A percentile compares a stretch with the other conserved stretches of the same genome.
Evolutionary conservation across 2,329 filamentous ascomycete genomes (phyloP).

Genomic region (Fusarium humuli): DNA sequence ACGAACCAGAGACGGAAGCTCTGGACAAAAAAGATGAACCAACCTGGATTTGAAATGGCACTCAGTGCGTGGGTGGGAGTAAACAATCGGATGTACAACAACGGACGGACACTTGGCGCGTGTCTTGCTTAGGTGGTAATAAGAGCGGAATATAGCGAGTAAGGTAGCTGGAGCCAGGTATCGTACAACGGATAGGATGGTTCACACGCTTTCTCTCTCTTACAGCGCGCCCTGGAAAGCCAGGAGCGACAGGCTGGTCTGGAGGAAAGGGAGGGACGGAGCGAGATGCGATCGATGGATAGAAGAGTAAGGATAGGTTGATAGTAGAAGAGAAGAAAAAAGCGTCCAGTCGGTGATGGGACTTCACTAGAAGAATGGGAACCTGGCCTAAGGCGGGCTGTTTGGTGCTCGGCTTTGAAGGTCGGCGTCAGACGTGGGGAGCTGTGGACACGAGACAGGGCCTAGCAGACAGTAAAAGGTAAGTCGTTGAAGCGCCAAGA

Average conservation of each 20-base stretch:
- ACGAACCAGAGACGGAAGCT: slow-evolving; percentile 13
- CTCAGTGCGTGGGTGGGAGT: slow-evolving; percentile 8
- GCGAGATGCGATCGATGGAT: slow-evolving; percentile 26
- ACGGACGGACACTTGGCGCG: slow-evolving; percentile 16
- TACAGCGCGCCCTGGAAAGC: slow-evolving; percentile 46
- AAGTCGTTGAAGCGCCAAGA: slow-evolving; percentile 28
- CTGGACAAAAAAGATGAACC: slow-evolving; percentile 40
- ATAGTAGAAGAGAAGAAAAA: slow-evolving; percentile 18
- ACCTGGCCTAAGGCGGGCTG: slow-evolving; percentile 38
- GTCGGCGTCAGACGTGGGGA: slow-evolving; percentile 37
- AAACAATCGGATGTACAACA: slow-evolving; percentile 37
- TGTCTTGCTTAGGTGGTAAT: slow-evolving; percentile 6
- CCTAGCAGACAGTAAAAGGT: slow-evolving; percentile 28
- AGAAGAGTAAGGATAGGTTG: slow-evolving; percentile 6
- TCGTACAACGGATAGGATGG: slow-evolving; percentile 17
- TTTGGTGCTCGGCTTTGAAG: slow-evolving; percentile 38
- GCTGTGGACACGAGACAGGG: slow-evolving; percentile 40
- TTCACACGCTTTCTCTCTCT: slow-evolving; percentile 41
- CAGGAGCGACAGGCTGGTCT: slow-evolving; percentile 46
- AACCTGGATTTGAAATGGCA: slow-evolving; percentile 39
- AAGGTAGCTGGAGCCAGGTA: background rate
- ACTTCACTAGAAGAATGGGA: slow-evolving; percentile 27
- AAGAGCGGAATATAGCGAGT: background rate
- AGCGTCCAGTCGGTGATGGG: slow-evolving; percentile 19
- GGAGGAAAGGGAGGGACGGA: slow-evolving; percentile 34